Base-by-base conservation (phyloP, 805 yeast genomes). In the Ogataea naganishii region DNA sequence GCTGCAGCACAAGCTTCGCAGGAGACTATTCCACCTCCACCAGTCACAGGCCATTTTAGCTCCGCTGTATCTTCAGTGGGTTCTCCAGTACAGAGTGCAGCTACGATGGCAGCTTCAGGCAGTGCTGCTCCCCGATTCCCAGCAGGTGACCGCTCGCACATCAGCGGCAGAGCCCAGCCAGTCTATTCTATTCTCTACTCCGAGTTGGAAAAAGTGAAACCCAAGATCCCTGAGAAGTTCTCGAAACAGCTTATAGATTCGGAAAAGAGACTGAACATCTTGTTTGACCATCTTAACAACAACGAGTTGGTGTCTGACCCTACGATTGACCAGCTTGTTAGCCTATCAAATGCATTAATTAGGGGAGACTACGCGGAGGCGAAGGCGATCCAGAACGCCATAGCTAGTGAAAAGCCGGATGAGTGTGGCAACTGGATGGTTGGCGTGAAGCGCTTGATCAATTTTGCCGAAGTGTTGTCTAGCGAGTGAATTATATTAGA, bases 371-470 rank as follows among this genome's bases (percentile, higher is more conserved):
- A 60, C 49, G 52, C 56, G 4, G 60, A 60, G 11, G 96, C 97
- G 1, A 56, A 66, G 30, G 53, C 65, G 2, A 43, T 72, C 20
- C 74, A 72, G 37, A 51, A 64, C 20, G 72, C 74, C 30, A 68
- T 92, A 36, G 71, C 80, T 14, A 67, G 84, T 6, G 67, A 71
- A 21, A 67, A 72, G 38, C 68, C 78, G 15, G 72, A 69, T 15
- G 94, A 88, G 53, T 73, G 80, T 39, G 96, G 95, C 10, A 75
- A 80, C 46, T 92, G 98, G 98, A 72, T 81, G 61, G 73, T 81
- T 19, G 98, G 98, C 44, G 79, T 92, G 27, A 85, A 80, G 56
- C 75, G 96, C 43, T 67, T 92, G 38, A 75, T 89, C 37, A 80
- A 79, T 38, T 83, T 92, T 70, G 73, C 65, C 11, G 74, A 70